Evolutionary conservation across 83 land plant genomes (phyloP).

Genomic region (Picea abies): DNA sequence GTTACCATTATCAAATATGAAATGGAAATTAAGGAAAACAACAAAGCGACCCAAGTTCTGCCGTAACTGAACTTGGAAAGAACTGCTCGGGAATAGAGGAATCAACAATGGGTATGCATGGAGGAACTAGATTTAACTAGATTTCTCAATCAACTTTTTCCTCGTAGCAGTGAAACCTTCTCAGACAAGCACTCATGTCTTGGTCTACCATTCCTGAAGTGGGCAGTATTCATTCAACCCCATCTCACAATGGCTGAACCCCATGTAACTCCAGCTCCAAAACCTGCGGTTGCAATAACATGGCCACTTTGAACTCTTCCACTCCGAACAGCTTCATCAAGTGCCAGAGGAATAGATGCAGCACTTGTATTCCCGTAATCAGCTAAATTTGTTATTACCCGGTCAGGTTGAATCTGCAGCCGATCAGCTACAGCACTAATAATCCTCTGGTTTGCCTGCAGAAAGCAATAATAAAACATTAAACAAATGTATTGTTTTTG

Average conservation of each 20-base stretch:
- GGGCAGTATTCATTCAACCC: conserved; percentile 42
- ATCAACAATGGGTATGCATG: background rate
- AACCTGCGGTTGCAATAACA: conserved; percentile 82
- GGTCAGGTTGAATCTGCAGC: conserved; percentile 60
- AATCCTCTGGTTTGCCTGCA: conserved; percentile 96
- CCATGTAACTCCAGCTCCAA: conserved; percentile 98
- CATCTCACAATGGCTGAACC: conserved; percentile 87
- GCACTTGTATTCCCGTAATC: conserved; percentile 96
- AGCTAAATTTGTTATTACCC: conserved; percentile 78
- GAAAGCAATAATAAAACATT: background rate
- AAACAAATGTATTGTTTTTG: background rate
- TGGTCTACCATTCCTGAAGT: background rate
- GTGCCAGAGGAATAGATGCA: conserved; percentile 93
- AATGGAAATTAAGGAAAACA: background rate
- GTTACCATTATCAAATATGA: background rate
- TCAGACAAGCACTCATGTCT: conserved; percentile 2
- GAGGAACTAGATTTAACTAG: background rate
- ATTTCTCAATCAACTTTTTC: background rate
- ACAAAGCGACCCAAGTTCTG: conserved; percentile 6
- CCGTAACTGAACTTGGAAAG: conserved; percentile 5
- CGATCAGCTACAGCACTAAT: conserved; percentile 82
- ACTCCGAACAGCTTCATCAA: conserved; percentile 89
- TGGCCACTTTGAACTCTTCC: conserved; percentile 83
- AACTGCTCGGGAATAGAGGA: conserved; percentile 1
- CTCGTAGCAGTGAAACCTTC: background rate